phyloP scores from a whole-genome alignment of 768 basidiomycete genomes.

The Russula dissimulans region DNA sequence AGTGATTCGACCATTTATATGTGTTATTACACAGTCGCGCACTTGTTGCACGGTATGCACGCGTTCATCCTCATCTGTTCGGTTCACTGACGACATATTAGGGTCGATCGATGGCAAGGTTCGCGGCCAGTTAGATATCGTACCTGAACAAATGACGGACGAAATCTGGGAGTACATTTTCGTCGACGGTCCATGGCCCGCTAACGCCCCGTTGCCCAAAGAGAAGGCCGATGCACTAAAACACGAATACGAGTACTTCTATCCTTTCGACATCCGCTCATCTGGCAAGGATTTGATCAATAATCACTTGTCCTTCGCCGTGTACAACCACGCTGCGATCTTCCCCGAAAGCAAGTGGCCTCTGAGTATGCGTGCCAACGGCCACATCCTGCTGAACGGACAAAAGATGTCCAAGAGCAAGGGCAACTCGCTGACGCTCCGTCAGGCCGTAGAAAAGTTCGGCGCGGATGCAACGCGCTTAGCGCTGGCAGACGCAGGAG shows the following conservation, averaged over 20 bases:
- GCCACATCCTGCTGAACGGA: conserved; percentile 93
- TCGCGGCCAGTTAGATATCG: conserved; percentile 77
- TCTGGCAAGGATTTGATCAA: conserved; percentile 96
- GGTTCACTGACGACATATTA: conserved; percentile 24
- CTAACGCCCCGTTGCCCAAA: conserved; percentile 49
- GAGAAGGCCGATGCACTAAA: conserved; percentile 81
- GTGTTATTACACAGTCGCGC: conserved; percentile 93
- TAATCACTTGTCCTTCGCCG: conserved; percentile 88
- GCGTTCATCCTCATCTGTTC: not conserved
- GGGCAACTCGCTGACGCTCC: conserved; percentile 88
- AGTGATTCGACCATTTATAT: conserved; percentile 99
- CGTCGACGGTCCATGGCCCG: conserved; percentile 68
- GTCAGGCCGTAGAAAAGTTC: conserved; percentile 86
- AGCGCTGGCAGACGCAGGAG: conserved; percentile 91
- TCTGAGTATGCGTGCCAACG: conserved; percentile 85
- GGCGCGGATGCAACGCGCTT: conserved; percentile 93
- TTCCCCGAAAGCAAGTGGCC: conserved; percentile 91
- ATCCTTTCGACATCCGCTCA: conserved; percentile 95
- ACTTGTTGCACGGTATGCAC: conserved; percentile 77
- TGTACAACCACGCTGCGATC: conserved; percentile 93
- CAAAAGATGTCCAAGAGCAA: conserved; percentile 99
- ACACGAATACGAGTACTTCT: conserved; percentile 92
- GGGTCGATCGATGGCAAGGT: conserved; percentile 70
- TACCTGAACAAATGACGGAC: conserved; percentile 90
- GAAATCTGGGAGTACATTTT: conserved; percentile 96